Conservation (phyloP, 2,329 filamentous ascomycete genomes). For the Phaeomoniella chlamydospora region DNA sequence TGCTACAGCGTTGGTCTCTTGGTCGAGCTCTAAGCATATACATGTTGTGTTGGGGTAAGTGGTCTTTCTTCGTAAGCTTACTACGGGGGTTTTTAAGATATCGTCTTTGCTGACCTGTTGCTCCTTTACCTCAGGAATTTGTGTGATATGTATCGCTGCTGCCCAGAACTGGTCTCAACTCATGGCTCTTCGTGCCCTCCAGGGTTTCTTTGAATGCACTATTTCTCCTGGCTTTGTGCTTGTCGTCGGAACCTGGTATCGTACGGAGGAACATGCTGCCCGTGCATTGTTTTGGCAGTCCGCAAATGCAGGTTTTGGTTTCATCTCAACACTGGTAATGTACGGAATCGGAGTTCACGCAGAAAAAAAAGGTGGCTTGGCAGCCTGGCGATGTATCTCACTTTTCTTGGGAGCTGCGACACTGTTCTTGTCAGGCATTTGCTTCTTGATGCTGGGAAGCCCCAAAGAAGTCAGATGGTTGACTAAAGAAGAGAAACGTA, state of each 20-base stretch:
- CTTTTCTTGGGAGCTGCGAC: constrained; percentile 10
- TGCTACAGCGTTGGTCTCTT: constrained; percentile 15
- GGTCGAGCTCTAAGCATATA: constrained; percentile 13
- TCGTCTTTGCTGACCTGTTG: too few relatives aligned
- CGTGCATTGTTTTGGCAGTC: constrained; percentile 21
- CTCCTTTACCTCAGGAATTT: too few relatives aligned
- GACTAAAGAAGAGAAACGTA: constrained; percentile 7
- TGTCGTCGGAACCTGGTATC: constrained; percentile 20
- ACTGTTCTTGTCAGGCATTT: constrained; percentile 7
- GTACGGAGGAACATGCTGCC: constrained; percentile 17
- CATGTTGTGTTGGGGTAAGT: constrained; percentile 16
- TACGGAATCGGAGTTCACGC: constrained; percentile 8
- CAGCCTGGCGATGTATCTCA: constrained; percentile 9
- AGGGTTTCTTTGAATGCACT: constrained; percentile 23
- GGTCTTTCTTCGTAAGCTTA: too few relatives aligned
- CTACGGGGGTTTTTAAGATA: too few relatives aligned
- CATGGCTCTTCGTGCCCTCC: constrained; percentile 19
- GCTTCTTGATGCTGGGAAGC: constrained; percentile 11
- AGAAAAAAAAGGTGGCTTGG: constrained; percentile 7
- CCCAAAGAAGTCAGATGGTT: constrained; percentile 13
- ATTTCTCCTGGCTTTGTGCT: constrained; percentile 20
- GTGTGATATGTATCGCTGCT: constrained; percentile 7
- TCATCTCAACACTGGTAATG: constrained; percentile 8
- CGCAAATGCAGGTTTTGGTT: constrained; percentile 19
- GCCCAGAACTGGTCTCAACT: constrained; percentile 17